Evolutionary conservation across 345 rosid species (phyloP), one percentile per base, ranked within the genome.

Genomic region (Aquilaria yunnanensis): DNA sequence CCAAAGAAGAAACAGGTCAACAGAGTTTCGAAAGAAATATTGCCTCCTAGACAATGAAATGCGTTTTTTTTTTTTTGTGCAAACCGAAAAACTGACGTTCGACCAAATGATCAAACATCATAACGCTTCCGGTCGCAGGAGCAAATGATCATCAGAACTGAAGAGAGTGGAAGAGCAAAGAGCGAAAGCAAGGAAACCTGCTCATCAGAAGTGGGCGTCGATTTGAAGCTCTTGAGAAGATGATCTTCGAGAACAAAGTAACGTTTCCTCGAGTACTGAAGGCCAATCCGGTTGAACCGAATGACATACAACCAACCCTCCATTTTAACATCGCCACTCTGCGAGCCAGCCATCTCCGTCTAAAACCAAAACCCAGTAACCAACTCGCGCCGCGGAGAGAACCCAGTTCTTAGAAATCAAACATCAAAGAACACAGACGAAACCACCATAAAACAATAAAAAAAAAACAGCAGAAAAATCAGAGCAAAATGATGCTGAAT

Each of bases 271-370:
- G 96, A 92, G 80, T 80, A 87, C 75, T 83, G 91, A 29, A 92
- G 76, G 13, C 96, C 96, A 73, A 92, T 63, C 73, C 98, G 75
- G 54, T 85, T 87, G n/a, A 88, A 87, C 48, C 96, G 78, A 32
- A 92, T 82, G 47, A 84, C 67, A 70, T 89, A 77, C 71, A 92
- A 73, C 98, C 96, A 92, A 1, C 98, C 96, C 75, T 92, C 98
- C 96, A 87, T 87, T 64, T 70, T 72, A 59, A 76, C 75, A 33
- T 80, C 78, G 64, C 65, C 66, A 33, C 33, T 76, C 56, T 75
- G 74, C 32, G 77, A 69, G 43, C 47, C 65, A 47, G 81, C 83
- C 87, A 83, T 86, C 56, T 52, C 34, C 32, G 14, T 7, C 56
- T 37, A 50, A 16, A 56, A 1, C 3, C 14, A 8, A 59, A 56